Conservation (phyloP, 163 green algal genomes). For the Chloromonas sp. region DNA sequence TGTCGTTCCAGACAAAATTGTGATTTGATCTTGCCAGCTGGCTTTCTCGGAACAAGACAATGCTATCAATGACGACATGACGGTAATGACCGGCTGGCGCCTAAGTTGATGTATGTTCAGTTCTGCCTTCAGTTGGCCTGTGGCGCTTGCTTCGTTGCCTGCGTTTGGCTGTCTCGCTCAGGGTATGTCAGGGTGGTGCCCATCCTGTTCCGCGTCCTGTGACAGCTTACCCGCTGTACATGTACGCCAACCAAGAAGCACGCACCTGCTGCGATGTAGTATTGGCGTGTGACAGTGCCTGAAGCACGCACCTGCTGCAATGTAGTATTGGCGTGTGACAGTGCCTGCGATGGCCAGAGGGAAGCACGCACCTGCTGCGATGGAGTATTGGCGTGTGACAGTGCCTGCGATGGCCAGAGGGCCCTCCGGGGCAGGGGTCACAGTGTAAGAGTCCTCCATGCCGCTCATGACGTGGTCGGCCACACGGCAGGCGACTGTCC, state of each 20-base stretch:
- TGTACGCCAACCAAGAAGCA: neutral
- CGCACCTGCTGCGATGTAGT: constrained; percentile 47
- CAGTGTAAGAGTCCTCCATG: constrained; percentile 33
- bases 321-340: constrained; percentile 48
- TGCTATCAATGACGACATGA: too few species aligned
- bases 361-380: constrained; percentile 20
- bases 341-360: neutral
- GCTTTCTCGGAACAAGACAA: too few species aligned
- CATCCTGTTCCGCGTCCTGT: neutral
- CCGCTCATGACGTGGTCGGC: constrained; percentile 61
- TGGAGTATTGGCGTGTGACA: constrained; percentile 48
- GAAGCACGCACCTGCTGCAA: constrained; percentile 17
- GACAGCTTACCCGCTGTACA: neutral
- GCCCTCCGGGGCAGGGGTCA: neutral
- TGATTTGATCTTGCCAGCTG: too few species aligned
- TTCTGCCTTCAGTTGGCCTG: too few species aligned
- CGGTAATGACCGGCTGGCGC: too few species aligned
- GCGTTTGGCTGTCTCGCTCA: too few species aligned
- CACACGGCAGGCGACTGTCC: constrained; percentile 53
- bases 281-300: constrained; percentile 23
- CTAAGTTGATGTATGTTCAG: too few species aligned
- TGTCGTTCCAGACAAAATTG: too few species aligned
- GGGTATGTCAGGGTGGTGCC: neutral
- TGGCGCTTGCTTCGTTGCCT: too few species aligned
- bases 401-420: neutral